These are phyloP conservation scores for Psilocybe cubensis DNA, from an alignment of 768 basidiomycete genomes.

Conservation along the genomic window DNA sequence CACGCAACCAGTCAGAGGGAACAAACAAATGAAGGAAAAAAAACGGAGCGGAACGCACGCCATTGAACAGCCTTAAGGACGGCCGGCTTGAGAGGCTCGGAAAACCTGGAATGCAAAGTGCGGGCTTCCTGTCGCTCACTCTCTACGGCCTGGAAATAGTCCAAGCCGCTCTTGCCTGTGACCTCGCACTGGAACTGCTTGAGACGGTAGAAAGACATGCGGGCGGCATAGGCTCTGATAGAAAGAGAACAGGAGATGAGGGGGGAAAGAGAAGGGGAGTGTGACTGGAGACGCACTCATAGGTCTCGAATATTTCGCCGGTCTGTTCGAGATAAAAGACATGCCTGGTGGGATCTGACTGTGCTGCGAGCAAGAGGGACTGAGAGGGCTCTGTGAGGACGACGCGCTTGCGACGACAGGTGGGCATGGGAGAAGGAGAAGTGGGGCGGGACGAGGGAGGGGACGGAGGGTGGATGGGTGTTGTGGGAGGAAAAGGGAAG, in stretches of 20 bases:
- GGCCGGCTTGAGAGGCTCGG: constrained; percentile 89
- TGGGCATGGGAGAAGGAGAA: constrained; percentile 61
- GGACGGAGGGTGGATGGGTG: constrained; percentile 40
- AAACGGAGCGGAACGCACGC: constrained; percentile 65
- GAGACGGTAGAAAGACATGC: constrained; percentile 93
- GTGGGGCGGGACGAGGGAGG: constrained; percentile 29
- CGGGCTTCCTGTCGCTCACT: constrained; percentile 90
- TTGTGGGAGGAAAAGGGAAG: constrained; percentile 47
- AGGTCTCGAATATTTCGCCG: constrained; percentile 96
- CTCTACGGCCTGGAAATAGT: constrained; percentile 93
- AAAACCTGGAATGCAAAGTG: constrained; percentile 89
- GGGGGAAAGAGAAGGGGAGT: constrained; percentile 20
- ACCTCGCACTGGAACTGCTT: constrained; percentile 98
- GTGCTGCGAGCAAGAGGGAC: constrained; percentile 65
- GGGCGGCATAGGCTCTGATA: constrained; percentile 76
- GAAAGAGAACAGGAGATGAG: constrained; percentile 22
- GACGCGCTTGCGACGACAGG: constrained; percentile 88
- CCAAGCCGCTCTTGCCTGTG: constrained; percentile 90
- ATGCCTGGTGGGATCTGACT: constrained; percentile 66
- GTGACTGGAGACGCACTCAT: constrained; percentile 70
- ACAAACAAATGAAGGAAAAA: constrained; percentile 15
- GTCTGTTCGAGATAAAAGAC: constrained; percentile 95
- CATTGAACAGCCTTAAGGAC: constrained; percentile 94
- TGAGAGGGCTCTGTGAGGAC: constrained; percentile 84
- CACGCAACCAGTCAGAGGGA: constrained; percentile 17